Percentiles rank a stretch among this genome's conserved stretches.
phyloP scores from a whole-genome alignment of 768 basidiomycete genomes.

The Sporobolomyces pararoseus region DNA sequence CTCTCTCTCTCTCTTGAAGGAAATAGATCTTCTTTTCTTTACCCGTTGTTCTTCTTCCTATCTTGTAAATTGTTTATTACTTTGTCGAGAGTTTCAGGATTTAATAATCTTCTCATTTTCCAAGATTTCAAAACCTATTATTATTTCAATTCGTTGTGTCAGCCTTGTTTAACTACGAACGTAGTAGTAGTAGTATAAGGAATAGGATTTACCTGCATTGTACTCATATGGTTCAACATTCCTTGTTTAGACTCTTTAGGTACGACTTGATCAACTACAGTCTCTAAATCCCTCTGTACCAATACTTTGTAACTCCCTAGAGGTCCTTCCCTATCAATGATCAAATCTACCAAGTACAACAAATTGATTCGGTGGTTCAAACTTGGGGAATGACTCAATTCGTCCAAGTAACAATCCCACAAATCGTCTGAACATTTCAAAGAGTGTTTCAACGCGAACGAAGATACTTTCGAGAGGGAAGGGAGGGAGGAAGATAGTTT shows the following conservation, averaged over 20 bases:
- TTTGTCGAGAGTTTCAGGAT: conserved; percentile 27
- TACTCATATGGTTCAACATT: conserved; percentile 51
- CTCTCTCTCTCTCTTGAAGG: too few species aligned
- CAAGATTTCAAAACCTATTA: conserved; percentile 43
- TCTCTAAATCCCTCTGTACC: conserved; percentile 48
- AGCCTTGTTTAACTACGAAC: too few species aligned
- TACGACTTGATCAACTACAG: conserved; percentile 50
- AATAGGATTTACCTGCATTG: conserved; percentile 50
- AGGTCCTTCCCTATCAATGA: conserved; percentile 44
- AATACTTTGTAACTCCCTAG: conserved; percentile 43
- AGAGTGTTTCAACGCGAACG: conserved; percentile 51
- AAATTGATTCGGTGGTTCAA: conserved; percentile 53
- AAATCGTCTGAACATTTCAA: conserved; percentile 51
- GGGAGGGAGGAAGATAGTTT: conserved; percentile 51
- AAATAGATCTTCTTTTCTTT: too few species aligned
- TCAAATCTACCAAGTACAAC: conserved; percentile 52
- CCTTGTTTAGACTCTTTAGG: conserved; percentile 50
- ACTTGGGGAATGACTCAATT: conserved; percentile 46
- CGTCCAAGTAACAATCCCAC: conserved; percentile 53
- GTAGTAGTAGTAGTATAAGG: conserved; percentile 1
- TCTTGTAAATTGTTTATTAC: conserved; percentile 31
- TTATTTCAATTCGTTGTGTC: too few species aligned
- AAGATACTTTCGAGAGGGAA: conserved; percentile 52
- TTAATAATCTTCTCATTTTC: conserved; percentile 40
- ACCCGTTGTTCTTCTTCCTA: too few species aligned